Conservation (phyloP, 495 filamentous ascomycete genomes). For the Paragyromitra xinjiangensis region DNA sequence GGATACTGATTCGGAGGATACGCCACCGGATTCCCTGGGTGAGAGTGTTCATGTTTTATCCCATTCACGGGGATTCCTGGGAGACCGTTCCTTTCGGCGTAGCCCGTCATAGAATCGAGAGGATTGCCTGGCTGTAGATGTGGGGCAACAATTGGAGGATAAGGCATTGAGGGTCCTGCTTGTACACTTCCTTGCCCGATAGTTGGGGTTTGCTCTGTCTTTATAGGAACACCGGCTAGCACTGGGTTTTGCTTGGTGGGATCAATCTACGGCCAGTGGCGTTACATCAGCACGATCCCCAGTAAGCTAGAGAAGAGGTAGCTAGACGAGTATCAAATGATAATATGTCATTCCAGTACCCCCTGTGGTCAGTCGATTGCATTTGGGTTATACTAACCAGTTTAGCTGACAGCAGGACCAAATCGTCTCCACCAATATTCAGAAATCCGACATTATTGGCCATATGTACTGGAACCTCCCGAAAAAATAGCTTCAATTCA, state of each 20-base stretch:
- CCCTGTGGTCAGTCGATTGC: background rate
- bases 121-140: background rate
- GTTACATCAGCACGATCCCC: background rate
- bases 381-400: conserved; percentile 12
- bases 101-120: background rate
- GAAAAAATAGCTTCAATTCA: conserved; percentile 34
- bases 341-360: background rate
- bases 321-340: background rate
- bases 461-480: conserved; percentile 8
- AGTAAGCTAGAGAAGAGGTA: background rate
- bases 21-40: background rate
- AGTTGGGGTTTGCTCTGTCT: background rate
- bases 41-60: background rate
- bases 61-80: background rate
- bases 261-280: conserved; percentile 7
- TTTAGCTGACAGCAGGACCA: conserved; percentile 24
- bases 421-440: conserved; percentile 11
- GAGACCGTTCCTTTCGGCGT: background rate
- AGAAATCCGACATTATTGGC: conserved; percentile 44
- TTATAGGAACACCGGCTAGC: background rate
- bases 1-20: background rate
- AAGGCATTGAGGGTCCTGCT: conserved; percentile 26
- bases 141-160: conserved; percentile 35
- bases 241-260: background rate
- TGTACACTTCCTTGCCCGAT: background rate